Base-by-base conservation (phyloP, 176 grass and related monocot species). In the Phoenix dactylifera region DNA sequence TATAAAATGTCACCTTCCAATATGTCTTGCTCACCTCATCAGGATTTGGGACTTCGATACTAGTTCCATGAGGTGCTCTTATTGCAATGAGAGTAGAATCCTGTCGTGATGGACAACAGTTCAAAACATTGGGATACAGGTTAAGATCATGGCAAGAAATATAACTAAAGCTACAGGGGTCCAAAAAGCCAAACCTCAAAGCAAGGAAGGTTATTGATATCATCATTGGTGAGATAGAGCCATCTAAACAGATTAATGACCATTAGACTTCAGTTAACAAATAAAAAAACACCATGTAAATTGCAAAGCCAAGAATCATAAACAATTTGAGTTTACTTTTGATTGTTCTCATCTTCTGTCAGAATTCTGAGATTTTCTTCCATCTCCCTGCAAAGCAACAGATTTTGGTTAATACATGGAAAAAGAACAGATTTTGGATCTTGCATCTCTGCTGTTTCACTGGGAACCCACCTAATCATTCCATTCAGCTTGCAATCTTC, bases 51-150 rank as follows among this genome's bases (percentile, higher is more conserved):
- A 85, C 92, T 87, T 96, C 92, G 54, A 96, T 18, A 69, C 57
- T 82, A 5, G 92, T 90, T 51, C 92, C 92, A n/a, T 75, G 92
- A 75, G 92, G 92, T 77, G 87, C 87, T 22, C 85, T 85, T 67
- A 96, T 75, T 63, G 86, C 86, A 62, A 96, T 78, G 53, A 85
- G 66, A 67, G 77, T 90, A 26, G 72, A 71, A 82, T 62, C 73
- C 92, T 96, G 66, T 6, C 15, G 26, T 30, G 69, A 69, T 72
- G 67, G 82, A 79, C 35, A 44, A 14, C 10, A 44, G 35, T 44
- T 44, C 0, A 44, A 44, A 44, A 44, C 35, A 44, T 44, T 3
- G 12, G 10, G 10, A 44, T 44, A 12, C 9, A 44, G 35, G 35
- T 9, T 14, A 35, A 14, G 35, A 44, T 44, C 35, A 44, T 44